Base-by-base conservation (phyloP, 305 asterid genomes). In the Euphrasia arctica region DNA sequence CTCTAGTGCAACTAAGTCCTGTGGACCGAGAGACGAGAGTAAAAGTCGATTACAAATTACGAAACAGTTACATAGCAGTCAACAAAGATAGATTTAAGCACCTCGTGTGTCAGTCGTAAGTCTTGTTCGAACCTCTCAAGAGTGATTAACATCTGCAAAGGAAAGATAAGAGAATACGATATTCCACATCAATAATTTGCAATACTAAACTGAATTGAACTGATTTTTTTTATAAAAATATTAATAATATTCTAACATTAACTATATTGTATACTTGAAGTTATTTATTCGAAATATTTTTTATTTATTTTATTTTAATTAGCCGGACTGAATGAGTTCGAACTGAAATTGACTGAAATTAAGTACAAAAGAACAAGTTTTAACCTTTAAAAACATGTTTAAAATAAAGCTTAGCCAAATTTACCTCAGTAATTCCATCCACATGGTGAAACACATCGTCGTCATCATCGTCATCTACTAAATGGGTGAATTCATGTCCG, bases 1-100 rank as follows among this genome's bases (percentile, higher is more conserved):
- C 67, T 91, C 98, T 65, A 86, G 61, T 25, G 80, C 70, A 75
- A 85, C 86, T 48, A 81, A 54, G 81, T 89, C 91, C 97, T 91
- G 83, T n/a, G 60, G n/a, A 67, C 8, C 62, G 15, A 72, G 66
- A 73, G 42, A 6, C 62, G 15, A 72, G 66, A 73, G 42, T 22
- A 64, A 48, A 45, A 3, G 4, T 66, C 36, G 14, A 62, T 62
- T 31, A 71, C 51, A 58, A 54, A 52, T 36, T 48, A 42, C 43
- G 64, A 58, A 43, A 66, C 32, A 52, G 14, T 39, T 8, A 39
- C 4, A 13, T 22, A 15, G 58, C 57, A 15, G 58, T 54, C 67
- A 61, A 68, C 47, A 51, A 59, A 56, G 45, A 58, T 13, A 9
- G 34, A 13, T 4, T 11, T 11, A 1, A 47, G 47, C 60, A 80